Evolutionary conservation across 768 basidiomycete genomes (phyloP).

Genomic region (Leccinum subtestaceum): DNA sequence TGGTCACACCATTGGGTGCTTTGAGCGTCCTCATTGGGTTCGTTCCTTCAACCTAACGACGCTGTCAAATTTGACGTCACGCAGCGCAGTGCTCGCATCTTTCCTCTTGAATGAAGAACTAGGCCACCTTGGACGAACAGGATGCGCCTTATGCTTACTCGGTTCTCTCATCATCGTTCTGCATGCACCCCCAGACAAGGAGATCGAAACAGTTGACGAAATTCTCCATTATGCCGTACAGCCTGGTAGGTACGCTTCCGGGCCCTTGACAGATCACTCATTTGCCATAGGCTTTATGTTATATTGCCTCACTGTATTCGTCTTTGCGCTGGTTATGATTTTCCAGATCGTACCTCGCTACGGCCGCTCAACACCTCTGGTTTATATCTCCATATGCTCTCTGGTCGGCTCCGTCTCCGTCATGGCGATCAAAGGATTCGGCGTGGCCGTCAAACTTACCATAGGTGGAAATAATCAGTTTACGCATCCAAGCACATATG

Average conservation of each 20-base stretch:
- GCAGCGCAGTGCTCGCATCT: slow-evolving; percentile 89
- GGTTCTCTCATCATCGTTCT: slow-evolving; percentile 94
- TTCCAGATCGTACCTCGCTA: slow-evolving; percentile 80
- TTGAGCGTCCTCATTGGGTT: slow-evolving; percentile 95
- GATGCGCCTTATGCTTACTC: slow-evolving; percentile 78
- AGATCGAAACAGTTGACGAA: slow-evolving; percentile 89
- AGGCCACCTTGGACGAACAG: slow-evolving; percentile 86
- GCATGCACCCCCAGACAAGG: slow-evolving; percentile 95
- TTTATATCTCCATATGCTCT: slow-evolving; percentile 96
- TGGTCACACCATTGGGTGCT: slow-evolving; percentile 98
- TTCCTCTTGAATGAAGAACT: slow-evolving; percentile 91
- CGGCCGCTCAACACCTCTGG: slow-evolving; percentile 83
- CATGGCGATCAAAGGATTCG: slow-evolving; percentile 99
- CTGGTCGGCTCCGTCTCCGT: slow-evolving; percentile 94
- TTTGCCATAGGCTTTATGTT: slow-evolving; percentile 73
- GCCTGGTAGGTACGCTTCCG: slow-evolving; percentile 58
- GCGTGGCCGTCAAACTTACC: slow-evolving; percentile 93
- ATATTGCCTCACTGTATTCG: slow-evolving; percentile 83
- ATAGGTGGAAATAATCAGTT: slow-evolving; percentile 94
- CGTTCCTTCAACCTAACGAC: slow-evolving; percentile 24
- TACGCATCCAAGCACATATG: slow-evolving; percentile 91
- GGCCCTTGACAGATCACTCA: slow-evolving; percentile 7
- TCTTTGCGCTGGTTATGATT: slow-evolving; percentile 84
- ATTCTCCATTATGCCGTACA: slow-evolving; percentile 91
- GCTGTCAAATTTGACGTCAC: slow-evolving; percentile 10